phyloP scores from a whole-genome alignment of 257 asterid species.

The Ophiorrhiza pumila region DNA sequence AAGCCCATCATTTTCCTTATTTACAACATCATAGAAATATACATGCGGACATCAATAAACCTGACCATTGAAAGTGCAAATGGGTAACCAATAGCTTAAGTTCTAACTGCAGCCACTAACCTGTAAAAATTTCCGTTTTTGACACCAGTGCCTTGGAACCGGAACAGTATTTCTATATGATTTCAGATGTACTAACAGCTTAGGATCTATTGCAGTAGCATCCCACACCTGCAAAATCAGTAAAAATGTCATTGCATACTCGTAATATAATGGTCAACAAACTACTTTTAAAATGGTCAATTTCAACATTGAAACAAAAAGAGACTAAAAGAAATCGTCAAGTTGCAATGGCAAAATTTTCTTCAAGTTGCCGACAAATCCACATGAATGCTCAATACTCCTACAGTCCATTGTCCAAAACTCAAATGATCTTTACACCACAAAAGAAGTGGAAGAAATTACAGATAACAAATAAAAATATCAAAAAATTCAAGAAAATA shows the following conservation, averaged over 20 bases:
- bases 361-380: too few species aligned
- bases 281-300: not conserved
- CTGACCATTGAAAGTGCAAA: conserved; percentile 8
- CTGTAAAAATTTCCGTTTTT: conserved; percentile 94
- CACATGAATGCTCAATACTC: too few species aligned
- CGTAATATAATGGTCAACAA: not conserved
- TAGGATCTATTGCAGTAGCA: conserved; percentile 90
- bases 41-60: not conserved
- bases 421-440: too few species aligned
- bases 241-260: conserved; percentile 10
- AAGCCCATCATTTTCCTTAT: conserved; percentile 27
- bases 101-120: conserved; percentile 37
- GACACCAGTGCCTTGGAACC: conserved; percentile 99
- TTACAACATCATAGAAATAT: not conserved
- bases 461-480: not conserved
- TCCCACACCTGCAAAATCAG: conserved; percentile 80
- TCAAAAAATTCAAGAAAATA: not conserved
- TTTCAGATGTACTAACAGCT: conserved; percentile 87
- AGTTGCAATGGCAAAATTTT: too few species aligned
- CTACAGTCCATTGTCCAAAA: too few species aligned
- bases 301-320: not conserved
- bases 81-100: conserved; percentile 13
- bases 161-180: conserved; percentile 92
- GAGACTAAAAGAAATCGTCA: too few species aligned
- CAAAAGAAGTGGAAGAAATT: not conserved